A percentile compares a stretch with the other conserved stretches of the same genome.
phyloP scores from a whole-genome alignment of 495 filamentous ascomycete species.

The Gamarada debralockiae region DNA sequence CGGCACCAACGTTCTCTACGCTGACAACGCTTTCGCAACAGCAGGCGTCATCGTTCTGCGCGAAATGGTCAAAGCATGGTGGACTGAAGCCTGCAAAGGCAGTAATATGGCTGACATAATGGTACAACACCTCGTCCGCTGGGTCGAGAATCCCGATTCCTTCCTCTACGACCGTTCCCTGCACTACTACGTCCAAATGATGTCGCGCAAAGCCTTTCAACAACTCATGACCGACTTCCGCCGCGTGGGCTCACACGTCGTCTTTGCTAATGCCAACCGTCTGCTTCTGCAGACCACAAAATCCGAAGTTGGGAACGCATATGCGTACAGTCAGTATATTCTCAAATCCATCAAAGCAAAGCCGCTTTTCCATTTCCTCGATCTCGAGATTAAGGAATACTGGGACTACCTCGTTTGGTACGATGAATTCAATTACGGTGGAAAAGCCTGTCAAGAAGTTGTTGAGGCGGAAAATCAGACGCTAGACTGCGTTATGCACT shows the following conservation, averaged over 20 bases:
- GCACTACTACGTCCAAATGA: slow-evolving; percentile 97
- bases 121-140: slow-evolving; percentile 95
- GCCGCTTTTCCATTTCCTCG: slow-evolving; percentile 94
- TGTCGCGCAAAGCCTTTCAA: slow-evolving; percentile 93
- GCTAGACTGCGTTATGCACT: slow-evolving; percentile 96
- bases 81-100: slow-evolving; percentile 88
- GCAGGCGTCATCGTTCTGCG: slow-evolving; percentile 85
- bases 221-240: slow-evolving; percentile 97
- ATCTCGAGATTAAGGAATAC: slow-evolving; percentile 96
- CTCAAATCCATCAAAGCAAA: slow-evolving; percentile 93
- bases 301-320: slow-evolving; percentile 94
- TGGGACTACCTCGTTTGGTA: slow-evolving; percentile 99
- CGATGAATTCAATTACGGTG: slow-evolving; percentile 97
- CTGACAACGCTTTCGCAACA: slow-evolving; percentile 90
- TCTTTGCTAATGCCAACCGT: slow-evolving; percentile 86
- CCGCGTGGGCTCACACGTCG: slow-evolving; percentile 87
- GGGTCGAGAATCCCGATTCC: slow-evolving; percentile 87
- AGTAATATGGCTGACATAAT: slow-evolving; percentile 95
- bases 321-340: slow-evolving; percentile 94
- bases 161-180: slow-evolving; percentile 96
- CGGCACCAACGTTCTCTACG: slow-evolving; percentile 67
- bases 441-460: slow-evolving; percentile 83
- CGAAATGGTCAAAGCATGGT: slow-evolving; percentile 99
- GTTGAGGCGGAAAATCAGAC: slow-evolving; percentile 76
- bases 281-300: slow-evolving; percentile 95